These are phyloP conservation scores for Neolentinus lepideus DNA, from an alignment of 1,284 basidiomycete genomes.

Conservation along the genomic window DNA sequence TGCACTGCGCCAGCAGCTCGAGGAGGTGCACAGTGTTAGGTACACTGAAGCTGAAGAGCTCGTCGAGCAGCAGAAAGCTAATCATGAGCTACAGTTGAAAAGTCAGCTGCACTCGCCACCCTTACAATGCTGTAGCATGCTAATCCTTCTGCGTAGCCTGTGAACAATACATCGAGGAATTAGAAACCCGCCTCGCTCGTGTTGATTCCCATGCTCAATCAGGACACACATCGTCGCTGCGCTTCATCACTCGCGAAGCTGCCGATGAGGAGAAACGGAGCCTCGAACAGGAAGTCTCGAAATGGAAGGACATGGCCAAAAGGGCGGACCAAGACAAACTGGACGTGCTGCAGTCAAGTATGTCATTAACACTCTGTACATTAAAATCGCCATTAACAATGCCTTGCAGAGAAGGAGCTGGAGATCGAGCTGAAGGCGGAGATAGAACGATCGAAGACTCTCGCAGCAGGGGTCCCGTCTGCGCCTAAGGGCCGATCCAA, in stretches of 20 bases:
- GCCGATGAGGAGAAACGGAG: conserved; percentile 59
- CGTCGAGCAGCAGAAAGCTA: conserved; percentile 35
- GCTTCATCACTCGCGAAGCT: conserved; percentile 64
- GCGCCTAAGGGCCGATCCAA: conserved; percentile 42
- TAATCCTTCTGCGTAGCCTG: conserved; percentile 33
- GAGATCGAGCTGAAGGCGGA: conserved; percentile 52
- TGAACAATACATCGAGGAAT: conserved; percentile 46
- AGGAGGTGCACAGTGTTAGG: conserved; percentile 49
- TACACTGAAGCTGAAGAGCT: conserved; percentile 56
- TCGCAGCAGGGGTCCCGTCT: conserved; percentile 32
- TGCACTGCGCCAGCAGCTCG: conserved; percentile 42
- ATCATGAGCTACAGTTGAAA: conserved; percentile 42
- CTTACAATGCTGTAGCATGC: conserved; percentile 4
- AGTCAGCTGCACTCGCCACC: conserved; percentile 30
- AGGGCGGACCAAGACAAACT: conserved; percentile 38
- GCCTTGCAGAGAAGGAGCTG: conserved; percentile 34
- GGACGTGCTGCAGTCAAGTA: conserved; percentile 42
- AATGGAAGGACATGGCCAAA: conserved; percentile 28
- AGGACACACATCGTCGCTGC: conserved; percentile 42
- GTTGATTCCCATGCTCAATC: conserved; percentile 44
- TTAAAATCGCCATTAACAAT: background rate
- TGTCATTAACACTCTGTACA: background rate
- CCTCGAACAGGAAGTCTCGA: conserved; percentile 40
- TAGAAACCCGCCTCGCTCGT: conserved; percentile 45
- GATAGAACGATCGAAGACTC: conserved; percentile 45